Evolutionary conservation across 1,284 basidiomycete genomes (phyloP).

Genomic region (Cryptococcus sp.): DNA sequence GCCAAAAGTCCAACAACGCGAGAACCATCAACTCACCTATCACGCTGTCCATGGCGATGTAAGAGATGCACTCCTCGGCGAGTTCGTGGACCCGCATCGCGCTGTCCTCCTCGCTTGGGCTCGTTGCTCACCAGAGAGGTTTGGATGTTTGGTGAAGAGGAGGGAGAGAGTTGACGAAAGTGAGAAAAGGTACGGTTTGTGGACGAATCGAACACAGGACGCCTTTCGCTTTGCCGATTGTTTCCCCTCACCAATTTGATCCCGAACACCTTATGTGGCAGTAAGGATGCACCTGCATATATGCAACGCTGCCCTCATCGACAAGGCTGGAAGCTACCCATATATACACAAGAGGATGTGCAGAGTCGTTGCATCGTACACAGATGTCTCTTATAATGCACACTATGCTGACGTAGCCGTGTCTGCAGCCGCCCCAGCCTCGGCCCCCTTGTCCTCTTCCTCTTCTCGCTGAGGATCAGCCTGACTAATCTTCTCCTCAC

Average conservation of each 20-base stretch:
- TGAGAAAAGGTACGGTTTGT: not conserved
- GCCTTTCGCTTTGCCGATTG: not conserved
- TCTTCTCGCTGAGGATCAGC: not conserved
- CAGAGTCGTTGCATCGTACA: no score
- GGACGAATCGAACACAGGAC: not conserved
- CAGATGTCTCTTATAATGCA: no score
- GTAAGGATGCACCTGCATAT: not conserved
- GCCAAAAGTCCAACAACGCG: not conserved
- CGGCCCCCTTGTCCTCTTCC: not conserved
- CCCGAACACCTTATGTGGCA: not conserved
- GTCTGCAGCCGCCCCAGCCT: not conserved
- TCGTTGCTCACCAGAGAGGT: not conserved
- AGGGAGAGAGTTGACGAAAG: not conserved
- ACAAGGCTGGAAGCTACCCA: no score
- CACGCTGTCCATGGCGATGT: slow-evolving; percentile 40
- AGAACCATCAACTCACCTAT: slow-evolving; percentile 35
- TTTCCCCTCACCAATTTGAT: not conserved
- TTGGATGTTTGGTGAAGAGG: not conserved
- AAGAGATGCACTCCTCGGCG: slow-evolving; percentile 42
- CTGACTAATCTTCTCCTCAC: not conserved
- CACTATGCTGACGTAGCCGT: no score
- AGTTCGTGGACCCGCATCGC: slow-evolving; percentile 46
- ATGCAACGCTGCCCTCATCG: not conserved
- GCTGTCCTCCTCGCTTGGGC: not conserved
- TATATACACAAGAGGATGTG: no score